Evolutionary conservation across 1,284 basidiomycete species (phyloP).

Genomic region (Thecaphora frezii): DNA sequence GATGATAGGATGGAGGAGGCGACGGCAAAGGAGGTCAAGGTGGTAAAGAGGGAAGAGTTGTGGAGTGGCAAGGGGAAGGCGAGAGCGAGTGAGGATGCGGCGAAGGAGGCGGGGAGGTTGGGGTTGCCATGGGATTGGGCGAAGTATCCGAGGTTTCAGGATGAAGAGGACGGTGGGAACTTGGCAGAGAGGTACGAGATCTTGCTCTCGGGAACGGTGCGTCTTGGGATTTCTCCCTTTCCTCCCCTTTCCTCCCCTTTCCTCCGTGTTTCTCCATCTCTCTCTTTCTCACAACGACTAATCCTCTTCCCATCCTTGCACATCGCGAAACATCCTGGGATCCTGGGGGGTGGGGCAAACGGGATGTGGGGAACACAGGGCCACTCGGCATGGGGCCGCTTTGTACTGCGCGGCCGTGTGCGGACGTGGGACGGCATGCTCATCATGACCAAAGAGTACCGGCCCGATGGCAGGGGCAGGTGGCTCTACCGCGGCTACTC

Average conservation of each 20-base stretch:
- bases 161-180: slow-evolving; percentile 17
- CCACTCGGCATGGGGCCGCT: slow-evolving; percentile 64
- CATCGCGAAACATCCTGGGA: too few relatives aligned
- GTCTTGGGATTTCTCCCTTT: slow-evolving; percentile 9
- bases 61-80: slow-evolving; percentile 15
- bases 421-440: slow-evolving; percentile 64
- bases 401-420: slow-evolving; percentile 62
- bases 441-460: slow-evolving; percentile 63
- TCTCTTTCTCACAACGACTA: background rate
- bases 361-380: slow-evolving; percentile 39
- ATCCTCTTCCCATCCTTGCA: too few relatives aligned
- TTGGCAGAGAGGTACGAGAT: slow-evolving; percentile 55
- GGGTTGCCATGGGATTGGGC: slow-evolving; percentile 31
- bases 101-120: background rate
- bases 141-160: slow-evolving; percentile 22
- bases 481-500: slow-evolving; percentile 64
- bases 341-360: too few relatives aligned
- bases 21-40: background rate
- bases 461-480: slow-evolving; percentile 62
- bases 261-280: background rate
- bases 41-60: background rate
- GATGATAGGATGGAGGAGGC: slow-evolving; percentile 1
- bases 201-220: slow-evolving; percentile 60
- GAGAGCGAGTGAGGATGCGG: background rate
- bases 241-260: background rate